phyloP scores from a whole-genome alignment of 1,284 basidiomycete species.

The Salmacisia buchloeana region DNA sequence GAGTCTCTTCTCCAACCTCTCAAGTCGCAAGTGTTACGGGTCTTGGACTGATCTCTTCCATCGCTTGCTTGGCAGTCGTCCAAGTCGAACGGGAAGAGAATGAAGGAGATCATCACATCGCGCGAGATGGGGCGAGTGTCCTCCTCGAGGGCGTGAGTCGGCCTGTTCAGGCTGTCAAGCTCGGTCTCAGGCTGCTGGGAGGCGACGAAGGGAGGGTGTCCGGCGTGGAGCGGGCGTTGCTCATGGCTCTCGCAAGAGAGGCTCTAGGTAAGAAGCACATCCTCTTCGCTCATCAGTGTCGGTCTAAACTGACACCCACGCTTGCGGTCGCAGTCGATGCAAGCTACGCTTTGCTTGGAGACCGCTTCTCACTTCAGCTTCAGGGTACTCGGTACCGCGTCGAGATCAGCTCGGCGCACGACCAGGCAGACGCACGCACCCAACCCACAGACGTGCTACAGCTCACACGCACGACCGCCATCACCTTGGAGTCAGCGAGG shows the following conservation, averaged over 20 bases:
- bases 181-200: too few relatives aligned
- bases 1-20: slow-evolving; percentile 7
- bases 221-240: too few relatives aligned
- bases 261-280: slow-evolving; percentile 20
- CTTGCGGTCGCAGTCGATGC: slow-evolving; percentile 10
- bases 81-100: too few relatives aligned
- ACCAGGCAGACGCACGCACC: neutral
- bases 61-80: too few relatives aligned
- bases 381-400: slow-evolving; percentile 10
- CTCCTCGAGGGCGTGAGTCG: too few relatives aligned
- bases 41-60: neutral
- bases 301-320: neutral
- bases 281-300: too few relatives aligned
- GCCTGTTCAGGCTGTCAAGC: too few relatives aligned
- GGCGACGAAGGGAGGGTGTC: too few relatives aligned
- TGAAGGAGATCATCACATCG: too few relatives aligned
- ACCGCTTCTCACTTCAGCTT: slow-evolving; percentile 22
- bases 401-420: neutral
- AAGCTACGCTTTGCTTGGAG: slow-evolving; percentile 20
- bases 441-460: slow-evolving; percentile 21
- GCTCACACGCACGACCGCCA: slow-evolving; percentile 32
- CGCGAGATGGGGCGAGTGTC: too few relatives aligned
- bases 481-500: slow-evolving; percentile 24
- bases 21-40: neutral
- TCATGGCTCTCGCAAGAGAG: too few relatives aligned